A percentile compares a stretch with the other conserved stretches of the same genome.
These are phyloP conservation scores for Dentipellis fragilis DNA, from an alignment of 768 basidiomycete genomes.

Conservation along the genomic window DNA sequence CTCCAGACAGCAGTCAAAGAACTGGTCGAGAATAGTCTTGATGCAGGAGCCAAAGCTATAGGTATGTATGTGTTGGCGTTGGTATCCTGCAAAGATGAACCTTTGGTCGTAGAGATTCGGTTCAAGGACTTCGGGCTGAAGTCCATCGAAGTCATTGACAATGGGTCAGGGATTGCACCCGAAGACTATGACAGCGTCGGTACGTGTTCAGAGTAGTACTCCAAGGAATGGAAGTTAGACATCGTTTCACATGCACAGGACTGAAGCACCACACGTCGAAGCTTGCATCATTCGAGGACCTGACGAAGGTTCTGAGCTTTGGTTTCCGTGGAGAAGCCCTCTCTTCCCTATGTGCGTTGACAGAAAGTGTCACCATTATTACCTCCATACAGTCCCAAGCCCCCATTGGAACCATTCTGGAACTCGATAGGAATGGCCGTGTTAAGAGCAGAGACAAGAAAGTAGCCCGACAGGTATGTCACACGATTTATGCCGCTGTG, in stretches of 20 bases:
- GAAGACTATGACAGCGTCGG: slow-evolving; percentile 74
- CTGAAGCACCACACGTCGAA: slow-evolving; percentile 95
- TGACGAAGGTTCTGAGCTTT: slow-evolving; percentile 67
- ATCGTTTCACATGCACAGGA: slow-evolving; percentile 30
- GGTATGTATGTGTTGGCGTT: slow-evolving; percentile 36
- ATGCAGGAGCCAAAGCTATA: slow-evolving; percentile 81
- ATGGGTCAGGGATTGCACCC: slow-evolving; percentile 78
- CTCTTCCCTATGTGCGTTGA: slow-evolving; percentile 83
- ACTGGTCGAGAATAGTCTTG: slow-evolving; percentile 90
- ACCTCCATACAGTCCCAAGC: slow-evolving; percentile 65
- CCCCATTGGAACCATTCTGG: slow-evolving; percentile 74
- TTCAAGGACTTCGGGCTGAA: slow-evolving; percentile 84
- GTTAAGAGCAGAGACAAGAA: slow-evolving; percentile 42
- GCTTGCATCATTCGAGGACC: slow-evolving; percentile 62
- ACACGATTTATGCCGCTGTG: neutral
- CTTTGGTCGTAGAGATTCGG: slow-evolving; percentile 54
- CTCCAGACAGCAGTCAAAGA: slow-evolving; percentile 94
- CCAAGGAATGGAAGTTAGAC: neutral
- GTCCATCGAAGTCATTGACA: slow-evolving; percentile 82
- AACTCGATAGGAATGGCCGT: slow-evolving; percentile 58
- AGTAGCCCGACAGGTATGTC: slow-evolving; percentile 64
- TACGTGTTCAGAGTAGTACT: slow-evolving; percentile 24
- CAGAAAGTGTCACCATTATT: slow-evolving; percentile 55
- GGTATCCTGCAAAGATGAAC: neutral
- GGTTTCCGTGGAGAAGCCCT: slow-evolving; percentile 96